Evolutionary conservation across 139 green algal genomes (phyloP).

Genomic region (Zygnema circumcarinatum): DNA sequence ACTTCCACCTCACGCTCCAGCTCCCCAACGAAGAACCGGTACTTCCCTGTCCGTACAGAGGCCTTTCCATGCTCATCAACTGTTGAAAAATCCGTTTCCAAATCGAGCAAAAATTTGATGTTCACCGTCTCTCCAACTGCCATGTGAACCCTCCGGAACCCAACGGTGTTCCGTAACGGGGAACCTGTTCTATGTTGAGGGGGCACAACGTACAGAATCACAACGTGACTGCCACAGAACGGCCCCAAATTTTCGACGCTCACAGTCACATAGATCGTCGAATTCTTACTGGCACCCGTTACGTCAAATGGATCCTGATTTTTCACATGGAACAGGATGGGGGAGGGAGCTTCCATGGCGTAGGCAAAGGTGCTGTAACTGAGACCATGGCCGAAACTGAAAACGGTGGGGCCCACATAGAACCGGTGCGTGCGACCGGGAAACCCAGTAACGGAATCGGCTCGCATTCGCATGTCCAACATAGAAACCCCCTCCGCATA

Average conservation of each 20-base stretch:
- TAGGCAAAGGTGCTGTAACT: constrained; percentile 37
- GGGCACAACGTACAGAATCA: not conserved
- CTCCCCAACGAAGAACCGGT: not conserved
- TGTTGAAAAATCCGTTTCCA: not conserved
- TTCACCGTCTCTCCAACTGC: not conserved
- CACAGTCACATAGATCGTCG: not conserved
- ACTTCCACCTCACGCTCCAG: not conserved
- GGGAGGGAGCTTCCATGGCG: not conserved
- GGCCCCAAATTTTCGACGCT: constrained; percentile 1
- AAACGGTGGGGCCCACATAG: constrained; percentile 32
- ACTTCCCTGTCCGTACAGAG: not conserved
- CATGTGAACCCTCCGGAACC: not conserved
- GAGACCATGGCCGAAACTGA: constrained; percentile 50
- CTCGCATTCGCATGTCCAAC: constrained; percentile 49
- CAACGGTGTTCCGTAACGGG: not conserved
- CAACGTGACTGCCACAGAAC: not conserved
- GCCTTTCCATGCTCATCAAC: not conserved
- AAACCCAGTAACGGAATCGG: constrained; percentile 3
- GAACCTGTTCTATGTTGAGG: not conserved
- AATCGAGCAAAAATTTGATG: not conserved
- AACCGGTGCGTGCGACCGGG: constrained; percentile 51
- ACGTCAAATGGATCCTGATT: not conserved
- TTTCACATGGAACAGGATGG: not conserved
- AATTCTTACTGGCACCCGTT: not conserved
- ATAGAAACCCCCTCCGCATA: constrained; percentile 44